These are phyloP conservation scores for Scytalidium lignicola DNA, from an alignment of 2,329 filamentous ascomycete genomes.

Conservation along the genomic window DNA sequence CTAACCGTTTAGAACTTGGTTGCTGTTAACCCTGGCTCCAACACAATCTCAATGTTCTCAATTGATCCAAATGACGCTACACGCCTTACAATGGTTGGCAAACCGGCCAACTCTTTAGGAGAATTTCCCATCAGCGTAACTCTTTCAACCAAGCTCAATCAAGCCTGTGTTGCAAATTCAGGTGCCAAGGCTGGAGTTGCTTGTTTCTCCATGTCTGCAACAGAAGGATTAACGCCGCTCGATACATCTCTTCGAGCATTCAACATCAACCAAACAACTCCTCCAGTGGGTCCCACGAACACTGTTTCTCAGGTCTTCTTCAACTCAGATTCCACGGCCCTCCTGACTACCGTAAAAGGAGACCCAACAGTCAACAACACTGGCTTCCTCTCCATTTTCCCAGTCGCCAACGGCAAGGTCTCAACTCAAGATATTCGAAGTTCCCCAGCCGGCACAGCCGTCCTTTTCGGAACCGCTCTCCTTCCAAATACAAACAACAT, in stretches of 20 bases:
- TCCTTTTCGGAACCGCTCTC: constrained; percentile 48
- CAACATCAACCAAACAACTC: constrained; percentile 49
- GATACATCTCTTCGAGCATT: constrained; percentile 40
- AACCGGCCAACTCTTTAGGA: constrained; percentile 38
- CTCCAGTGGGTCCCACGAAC: constrained; percentile 52
- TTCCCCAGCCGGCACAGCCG: constrained; percentile 49
- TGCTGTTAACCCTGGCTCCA: constrained; percentile 50
- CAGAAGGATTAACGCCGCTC: constrained; percentile 35
- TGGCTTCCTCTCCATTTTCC: constrained; percentile 50
- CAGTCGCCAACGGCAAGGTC: constrained; percentile 28
- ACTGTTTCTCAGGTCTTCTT: constrained; percentile 58
- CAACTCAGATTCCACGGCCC: constrained; percentile 43
- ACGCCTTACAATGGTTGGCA: constrained; percentile 38
- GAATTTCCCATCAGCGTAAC: constrained; percentile 50
- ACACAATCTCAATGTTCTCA: constrained; percentile 44
- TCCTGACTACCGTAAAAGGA: constrained; percentile 57
- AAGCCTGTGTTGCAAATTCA: constrained; percentile 43
- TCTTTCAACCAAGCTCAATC: constrained; percentile 35
- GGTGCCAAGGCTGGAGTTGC: constrained; percentile 41
- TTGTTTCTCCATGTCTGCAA: constrained; percentile 34
- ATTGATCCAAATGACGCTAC: constrained; percentile 39
- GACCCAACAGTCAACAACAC: constrained; percentile 48
- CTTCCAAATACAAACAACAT: constrained; percentile 37
- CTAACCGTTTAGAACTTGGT: constrained; percentile 40
- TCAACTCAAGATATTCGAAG: constrained; percentile 28